Conservation (phyloP, 176 grass and related monocot species). For the Avena sativa region DNA sequence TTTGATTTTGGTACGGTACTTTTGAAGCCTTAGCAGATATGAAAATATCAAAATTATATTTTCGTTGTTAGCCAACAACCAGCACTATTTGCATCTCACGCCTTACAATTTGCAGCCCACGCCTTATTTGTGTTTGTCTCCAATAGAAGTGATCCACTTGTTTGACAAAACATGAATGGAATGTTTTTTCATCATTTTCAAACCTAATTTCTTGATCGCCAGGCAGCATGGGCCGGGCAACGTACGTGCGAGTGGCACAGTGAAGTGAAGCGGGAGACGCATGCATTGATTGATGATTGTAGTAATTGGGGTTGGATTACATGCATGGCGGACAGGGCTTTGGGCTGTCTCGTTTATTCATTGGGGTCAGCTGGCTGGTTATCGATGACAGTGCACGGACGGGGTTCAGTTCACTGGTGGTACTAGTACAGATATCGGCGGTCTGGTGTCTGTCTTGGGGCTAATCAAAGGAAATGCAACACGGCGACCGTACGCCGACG, state of each 20-base stretch:
- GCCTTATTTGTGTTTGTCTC: no score
- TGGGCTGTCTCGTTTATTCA: no score
- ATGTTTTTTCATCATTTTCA: no score
- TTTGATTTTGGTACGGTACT: no score
- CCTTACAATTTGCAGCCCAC: no score
- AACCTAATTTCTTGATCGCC: background rate
- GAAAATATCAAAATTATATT: no score
- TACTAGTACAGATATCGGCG: no score
- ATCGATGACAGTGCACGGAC: background rate
- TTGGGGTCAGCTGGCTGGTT: background rate
- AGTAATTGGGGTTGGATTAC: conserved; percentile 4
- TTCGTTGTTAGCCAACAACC: no score
- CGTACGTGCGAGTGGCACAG: background rate
- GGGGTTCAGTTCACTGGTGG: background rate
- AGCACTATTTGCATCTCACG: no score
- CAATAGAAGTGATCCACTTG: no score
- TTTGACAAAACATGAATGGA: no score
- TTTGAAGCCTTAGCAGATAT: no score
- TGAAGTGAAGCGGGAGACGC: background rate
- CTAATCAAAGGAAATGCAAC: background rate
- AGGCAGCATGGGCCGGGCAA: background rate
- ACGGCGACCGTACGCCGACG: background rate
- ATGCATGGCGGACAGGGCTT: conserved; percentile 1
- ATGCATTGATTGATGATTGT: background rate
- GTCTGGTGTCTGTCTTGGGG: background rate